A percentile compares a stretch with the other conserved stretches of the same genome.
Evolutionary conservation across 495 filamentous ascomycete species (phyloP).

Genomic region (Penicillium canariense): DNA sequence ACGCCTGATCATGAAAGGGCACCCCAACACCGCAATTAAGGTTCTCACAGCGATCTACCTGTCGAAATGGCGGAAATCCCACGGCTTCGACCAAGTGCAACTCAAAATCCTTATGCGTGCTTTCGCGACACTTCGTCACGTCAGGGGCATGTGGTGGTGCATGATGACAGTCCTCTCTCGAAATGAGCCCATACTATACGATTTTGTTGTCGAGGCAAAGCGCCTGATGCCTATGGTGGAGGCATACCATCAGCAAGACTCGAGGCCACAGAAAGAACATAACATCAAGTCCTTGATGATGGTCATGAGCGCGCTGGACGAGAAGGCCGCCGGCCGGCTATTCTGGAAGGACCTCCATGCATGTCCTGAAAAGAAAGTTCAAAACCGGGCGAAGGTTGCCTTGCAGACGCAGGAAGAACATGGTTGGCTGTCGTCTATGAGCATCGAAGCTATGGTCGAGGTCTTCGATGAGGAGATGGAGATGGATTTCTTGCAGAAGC

Average conservation of each 20-base stretch:
- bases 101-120: constrained; percentile 46
- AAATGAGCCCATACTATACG: constrained; percentile 23
- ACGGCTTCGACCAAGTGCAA: constrained; percentile 37
- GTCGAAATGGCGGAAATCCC: constrained; percentile 35
- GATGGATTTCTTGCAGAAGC: constrained; percentile 13
- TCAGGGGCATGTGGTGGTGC: constrained; percentile 46
- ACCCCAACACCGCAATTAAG: constrained; percentile 30
- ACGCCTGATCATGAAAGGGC: constrained; percentile 27
- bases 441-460: constrained; percentile 8
- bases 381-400: background rate
- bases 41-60: constrained; percentile 38
- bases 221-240: constrained; percentile 25
- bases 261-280: background rate
- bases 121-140: constrained; percentile 27
- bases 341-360: constrained; percentile 5
- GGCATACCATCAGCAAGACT: background rate
- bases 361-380: background rate
- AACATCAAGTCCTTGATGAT: constrained; percentile 14
- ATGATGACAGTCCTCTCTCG: constrained; percentile 38
- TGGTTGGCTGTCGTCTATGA: background rate
- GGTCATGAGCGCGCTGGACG: constrained; percentile 20
- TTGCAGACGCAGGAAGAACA: background rate
- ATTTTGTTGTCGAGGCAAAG: constrained; percentile 36
- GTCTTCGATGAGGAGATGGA: constrained; percentile 28
- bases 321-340: constrained; percentile 18